Evolutionary conservation across 257 asterid species (phyloP), one percentile per base, ranked within the genome.

Genomic region (Ballota nigra): DNA sequence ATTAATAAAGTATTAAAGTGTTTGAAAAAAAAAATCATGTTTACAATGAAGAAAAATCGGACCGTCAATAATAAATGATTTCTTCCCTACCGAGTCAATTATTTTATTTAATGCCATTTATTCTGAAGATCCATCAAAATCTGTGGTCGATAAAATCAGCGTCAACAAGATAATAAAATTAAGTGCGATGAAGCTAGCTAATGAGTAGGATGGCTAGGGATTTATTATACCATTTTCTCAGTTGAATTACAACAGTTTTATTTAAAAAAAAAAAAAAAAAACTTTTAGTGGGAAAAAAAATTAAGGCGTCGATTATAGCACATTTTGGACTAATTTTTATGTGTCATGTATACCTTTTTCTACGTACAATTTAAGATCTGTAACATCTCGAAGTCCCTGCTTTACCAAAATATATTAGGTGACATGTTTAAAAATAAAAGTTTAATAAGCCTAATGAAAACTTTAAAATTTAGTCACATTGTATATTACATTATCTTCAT

Each of bases 81-180:
- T 69, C 52, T 75, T 68, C 33, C 33, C 26, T 28, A 66, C 58
- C 62, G 22, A n/a, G 69, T 67, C 74, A 58, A 59, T 66, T 33
- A 19, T 58, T n/a, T 67, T 41, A 74, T 22, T 74, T 66, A 66
- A 75, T 75, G 79, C 51, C 74, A 34, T 60, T 75, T 19, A 53
- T 75, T 62, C 31, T 18, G 40, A 53, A 69, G 76, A 63, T 69
- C 59, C 71, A 40, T 45, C 69, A 74, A 58, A 66, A 57, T 63
- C 28, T 43, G 62, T 19, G 52, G 61, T 63, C 22, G 36, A 65
- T 29, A 66, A 18, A 67, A 26, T 45, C 29, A 16, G 4, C 6
- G 38, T 65, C 40, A 62, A 22, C 28, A 52, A 52, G 1, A 19
- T 53, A 53, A 53, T 53, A 18, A 20, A 47, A 1, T 26, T 26